These are phyloP conservation scores for Camelina hispida DNA, from an alignment of 345 rosid species.

Conservation along the genomic window DNA sequence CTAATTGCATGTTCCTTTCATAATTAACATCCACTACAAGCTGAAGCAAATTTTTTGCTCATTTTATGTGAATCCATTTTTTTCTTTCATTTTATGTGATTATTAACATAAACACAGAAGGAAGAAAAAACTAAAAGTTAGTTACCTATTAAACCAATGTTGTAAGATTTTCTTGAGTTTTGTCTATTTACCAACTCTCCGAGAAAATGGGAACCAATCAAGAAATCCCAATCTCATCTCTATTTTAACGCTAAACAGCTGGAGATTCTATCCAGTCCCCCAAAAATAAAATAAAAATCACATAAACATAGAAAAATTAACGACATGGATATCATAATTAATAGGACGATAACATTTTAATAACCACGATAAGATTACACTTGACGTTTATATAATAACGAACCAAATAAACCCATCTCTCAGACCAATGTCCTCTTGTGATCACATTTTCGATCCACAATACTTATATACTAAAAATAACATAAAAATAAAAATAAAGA, in stretches of 20 bases:
- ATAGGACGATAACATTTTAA: slow-evolving; percentile 19
- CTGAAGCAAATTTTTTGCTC: not conserved
- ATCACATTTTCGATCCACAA: slow-evolving; percentile 22
- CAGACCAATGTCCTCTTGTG: slow-evolving; percentile 41
- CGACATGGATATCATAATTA: slow-evolving; percentile 11
- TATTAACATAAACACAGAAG: too few relatives aligned
- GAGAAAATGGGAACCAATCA: slow-evolving; percentile 38
- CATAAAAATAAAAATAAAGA: slow-evolving; percentile 24
- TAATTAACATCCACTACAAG: slow-evolving; percentile 10
- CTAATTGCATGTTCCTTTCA: slow-evolving; percentile 11
- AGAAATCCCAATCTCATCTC: slow-evolving; percentile 29
- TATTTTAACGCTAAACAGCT: slow-evolving; percentile 33
- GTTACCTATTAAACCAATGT: too few relatives aligned
- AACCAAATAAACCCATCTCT: slow-evolving; percentile 20
- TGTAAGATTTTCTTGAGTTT: too few relatives aligned
- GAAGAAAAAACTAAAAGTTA: too few relatives aligned
- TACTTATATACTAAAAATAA: slow-evolving; percentile 14
- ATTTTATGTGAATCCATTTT: too few relatives aligned
- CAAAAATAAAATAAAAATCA: not conserved
- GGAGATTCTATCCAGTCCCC: slow-evolving; percentile 29
- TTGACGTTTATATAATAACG: slow-evolving; percentile 23
- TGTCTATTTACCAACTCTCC: slow-evolving; percentile 11
- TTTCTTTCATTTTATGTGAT: too few relatives aligned
- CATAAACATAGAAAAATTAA: slow-evolving; percentile 31
- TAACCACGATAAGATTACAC: slow-evolving; percentile 30